Evolutionary conservation across 169 alveolate genomes (phyloP).

Genomic region (Ichthyophthirius multifiliis): DNA sequence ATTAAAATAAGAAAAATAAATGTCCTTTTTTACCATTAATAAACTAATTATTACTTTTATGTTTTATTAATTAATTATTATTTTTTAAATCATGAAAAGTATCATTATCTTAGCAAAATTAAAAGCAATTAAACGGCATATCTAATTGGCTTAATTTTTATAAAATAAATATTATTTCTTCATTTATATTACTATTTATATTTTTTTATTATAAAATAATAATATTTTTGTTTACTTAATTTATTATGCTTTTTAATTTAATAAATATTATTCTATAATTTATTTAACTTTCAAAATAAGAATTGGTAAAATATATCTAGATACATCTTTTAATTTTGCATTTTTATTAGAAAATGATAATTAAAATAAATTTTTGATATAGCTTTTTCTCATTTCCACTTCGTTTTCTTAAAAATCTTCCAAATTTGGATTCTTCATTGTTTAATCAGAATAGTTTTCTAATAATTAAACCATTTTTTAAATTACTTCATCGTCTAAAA

Average conservation of each 20-base stretch:
- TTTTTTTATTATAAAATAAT: too few relatives aligned
- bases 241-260: too few relatives aligned
- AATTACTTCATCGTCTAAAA: background rate
- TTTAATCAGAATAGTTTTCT: background rate
- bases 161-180: too few relatives aligned
- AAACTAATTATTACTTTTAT: background rate
- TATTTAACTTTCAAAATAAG: background rate
- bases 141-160: too few relatives aligned
- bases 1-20: background rate
- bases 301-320: background rate
- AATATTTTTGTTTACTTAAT: too few relatives aligned
- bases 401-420: constrained; percentile 12
- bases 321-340: background rate
- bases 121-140: too few relatives aligned
- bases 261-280: background rate
- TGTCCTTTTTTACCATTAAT: constrained; percentile 1
- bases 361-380: background rate
- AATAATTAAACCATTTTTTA: background rate
- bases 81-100: background rate
- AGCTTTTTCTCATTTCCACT: background rate
- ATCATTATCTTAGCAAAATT: too few relatives aligned
- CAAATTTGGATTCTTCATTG: too few relatives aligned
- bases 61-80: background rate
- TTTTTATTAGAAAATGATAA: background rate
- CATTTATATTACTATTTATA: too few relatives aligned